Percentiles rank a stretch among this genome's conserved stretches.
Conservation (phyloP, 208 protist species). For the Trypanosoma grayi region DNA sequence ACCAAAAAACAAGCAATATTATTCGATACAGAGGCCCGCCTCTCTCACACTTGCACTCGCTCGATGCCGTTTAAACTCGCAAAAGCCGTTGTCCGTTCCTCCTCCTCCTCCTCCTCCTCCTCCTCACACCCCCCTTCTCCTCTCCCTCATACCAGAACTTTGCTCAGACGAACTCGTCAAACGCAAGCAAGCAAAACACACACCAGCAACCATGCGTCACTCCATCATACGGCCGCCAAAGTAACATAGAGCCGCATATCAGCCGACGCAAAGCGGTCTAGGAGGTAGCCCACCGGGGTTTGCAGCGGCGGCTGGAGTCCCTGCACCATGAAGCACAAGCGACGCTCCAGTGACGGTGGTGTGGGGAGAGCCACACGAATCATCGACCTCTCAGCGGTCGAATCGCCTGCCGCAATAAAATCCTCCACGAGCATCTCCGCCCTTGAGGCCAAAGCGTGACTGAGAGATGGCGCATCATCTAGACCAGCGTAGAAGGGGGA, state of each 20-base stretch:
- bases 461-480: not conserved
- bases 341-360: slow-evolving; percentile 3
- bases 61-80: too few relatives aligned
- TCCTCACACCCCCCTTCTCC: too few relatives aligned
- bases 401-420: slow-evolving; percentile 19
- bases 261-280: slow-evolving; percentile 49
- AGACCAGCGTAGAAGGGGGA: slow-evolving; percentile 21
- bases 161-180: too few relatives aligned
- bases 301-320: slow-evolving; percentile 46
- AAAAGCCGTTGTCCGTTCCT: not conserved
- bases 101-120: too few relatives aligned
- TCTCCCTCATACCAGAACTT: not conserved
- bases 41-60: too few relatives aligned
- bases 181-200: not conserved
- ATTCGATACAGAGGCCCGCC: too few relatives aligned
- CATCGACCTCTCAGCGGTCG: not conserved
- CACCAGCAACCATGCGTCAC: not conserved
- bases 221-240: slow-evolving; percentile 28
- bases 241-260: slow-evolving; percentile 64
- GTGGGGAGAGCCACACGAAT: slow-evolving; percentile 5
- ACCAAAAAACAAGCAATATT: too few relatives aligned
- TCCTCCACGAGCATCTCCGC: slow-evolving; percentile 11
- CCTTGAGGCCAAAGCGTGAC: not conserved
- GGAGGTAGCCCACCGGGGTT: slow-evolving; percentile 56
- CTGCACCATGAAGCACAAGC: slow-evolving; percentile 57